Conservation (phyloP, 179 eudicot species). For the Beta lomatogona region DNA sequence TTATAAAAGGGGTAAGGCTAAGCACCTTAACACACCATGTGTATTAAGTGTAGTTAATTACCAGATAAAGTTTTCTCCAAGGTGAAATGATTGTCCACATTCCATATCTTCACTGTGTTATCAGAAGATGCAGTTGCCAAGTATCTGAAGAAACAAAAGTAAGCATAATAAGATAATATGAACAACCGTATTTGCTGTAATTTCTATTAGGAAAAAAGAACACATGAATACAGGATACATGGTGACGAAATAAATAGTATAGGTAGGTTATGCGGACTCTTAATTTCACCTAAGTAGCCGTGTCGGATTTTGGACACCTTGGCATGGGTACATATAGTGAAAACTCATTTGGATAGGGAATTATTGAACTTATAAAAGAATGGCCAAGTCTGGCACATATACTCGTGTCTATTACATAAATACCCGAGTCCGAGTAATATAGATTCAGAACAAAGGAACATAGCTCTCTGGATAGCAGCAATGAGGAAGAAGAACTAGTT, state of each 20-base stretch:
- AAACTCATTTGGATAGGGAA: no score
- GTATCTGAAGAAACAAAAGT: slow-evolving; percentile 51
- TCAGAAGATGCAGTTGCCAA: slow-evolving; percentile 97
- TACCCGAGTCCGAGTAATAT: no score
- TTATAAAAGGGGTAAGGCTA: neutral
- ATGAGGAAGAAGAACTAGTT: neutral
- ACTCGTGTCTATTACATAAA: no score
- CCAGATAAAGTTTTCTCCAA: slow-evolving; percentile 85
- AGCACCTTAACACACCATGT: slow-evolving; percentile 2
- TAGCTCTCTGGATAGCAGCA: neutral
- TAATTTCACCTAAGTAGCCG: no score
- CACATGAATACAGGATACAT: neutral
- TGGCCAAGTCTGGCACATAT: no score
- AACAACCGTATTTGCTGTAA: neutral
- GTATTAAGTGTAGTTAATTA: slow-evolving; percentile 21
- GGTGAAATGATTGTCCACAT: slow-evolving; percentile 71
- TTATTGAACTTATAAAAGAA: no score
- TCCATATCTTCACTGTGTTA: slow-evolving; percentile 93
- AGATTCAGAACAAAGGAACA: neutral
- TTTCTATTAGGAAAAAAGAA: neutral
- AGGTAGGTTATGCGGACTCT: neutral
- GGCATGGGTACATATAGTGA: no score
- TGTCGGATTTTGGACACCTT: no score
- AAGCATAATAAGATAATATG: neutral
- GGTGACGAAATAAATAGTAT: neutral